Conservation (phyloP, 2,329 filamentous ascomycete species). For the Colletotrichum somersetense region DNA sequence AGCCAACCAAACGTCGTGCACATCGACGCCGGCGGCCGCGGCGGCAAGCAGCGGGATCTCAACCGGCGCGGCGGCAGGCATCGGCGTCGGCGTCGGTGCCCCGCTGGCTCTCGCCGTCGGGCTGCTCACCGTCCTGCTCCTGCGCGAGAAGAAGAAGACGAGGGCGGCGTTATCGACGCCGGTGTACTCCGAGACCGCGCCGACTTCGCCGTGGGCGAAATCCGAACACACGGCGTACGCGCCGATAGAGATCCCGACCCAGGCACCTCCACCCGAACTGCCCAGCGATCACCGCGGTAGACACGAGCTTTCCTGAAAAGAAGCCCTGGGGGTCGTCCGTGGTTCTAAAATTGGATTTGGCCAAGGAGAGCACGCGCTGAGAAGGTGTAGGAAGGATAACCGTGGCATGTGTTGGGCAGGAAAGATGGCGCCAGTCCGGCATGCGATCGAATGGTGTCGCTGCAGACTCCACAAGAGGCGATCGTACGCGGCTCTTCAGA, state of each 20-base stretch:
- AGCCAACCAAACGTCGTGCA: conserved; percentile 3
- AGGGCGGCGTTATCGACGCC: background rate
- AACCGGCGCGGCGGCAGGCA: conserved; percentile 28
- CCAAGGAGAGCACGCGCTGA: background rate
- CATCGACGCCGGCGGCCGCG: background rate
- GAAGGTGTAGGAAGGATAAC: background rate
- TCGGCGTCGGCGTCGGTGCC: conserved; percentile 32
- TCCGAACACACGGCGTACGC: conserved; percentile 1
- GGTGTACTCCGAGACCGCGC: background rate
- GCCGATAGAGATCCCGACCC: conserved; percentile 7
- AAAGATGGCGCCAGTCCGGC: background rate
- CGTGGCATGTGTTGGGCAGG: background rate
- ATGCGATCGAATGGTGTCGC: background rate
- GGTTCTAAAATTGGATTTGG: background rate
- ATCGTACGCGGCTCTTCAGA: background rate
- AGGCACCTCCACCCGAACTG: conserved; percentile 16
- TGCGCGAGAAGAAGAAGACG: conserved; percentile 36
- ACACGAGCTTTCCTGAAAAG: conserved; percentile 22
- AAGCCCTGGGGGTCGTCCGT: too few species aligned
- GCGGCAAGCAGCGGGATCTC: conserved; percentile 16
- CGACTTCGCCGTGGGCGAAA: conserved; percentile 10
- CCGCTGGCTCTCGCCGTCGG: conserved; percentile 30
- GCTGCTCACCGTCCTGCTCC: conserved; percentile 26
- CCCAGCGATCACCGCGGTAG: conserved; percentile 4
- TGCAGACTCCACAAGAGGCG: background rate